These are phyloP conservation scores for Pleurotus pulmonarius DNA, from an alignment of 768 basidiomycete species.

Conservation along the genomic window DNA sequence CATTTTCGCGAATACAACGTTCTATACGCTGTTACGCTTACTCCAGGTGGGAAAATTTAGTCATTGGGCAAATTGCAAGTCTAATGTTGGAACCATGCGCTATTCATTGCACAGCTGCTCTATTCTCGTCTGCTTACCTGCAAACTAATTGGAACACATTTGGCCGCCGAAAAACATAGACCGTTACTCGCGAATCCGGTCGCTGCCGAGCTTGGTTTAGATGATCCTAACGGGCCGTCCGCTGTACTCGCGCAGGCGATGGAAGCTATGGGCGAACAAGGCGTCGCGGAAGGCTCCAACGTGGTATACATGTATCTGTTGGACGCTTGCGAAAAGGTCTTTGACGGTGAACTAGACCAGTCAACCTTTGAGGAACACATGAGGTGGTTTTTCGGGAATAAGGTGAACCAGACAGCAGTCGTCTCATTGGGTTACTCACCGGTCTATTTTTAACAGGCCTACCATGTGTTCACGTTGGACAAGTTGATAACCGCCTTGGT, in stretches of 20 bases:
- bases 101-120: constrained; percentile 54
- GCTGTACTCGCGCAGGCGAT: constrained; percentile 65
- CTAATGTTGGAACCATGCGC: constrained; percentile 11
- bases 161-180: constrained; percentile 64
- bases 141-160: constrained; percentile 73
- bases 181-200: constrained; percentile 73
- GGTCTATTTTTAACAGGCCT: constrained; percentile 58
- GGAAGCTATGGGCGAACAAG: constrained; percentile 52
- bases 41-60: constrained; percentile 60
- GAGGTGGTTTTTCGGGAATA: constrained; percentile 90
- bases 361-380: constrained; percentile 93
- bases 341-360: constrained; percentile 91
- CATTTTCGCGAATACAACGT: constrained; percentile 90
- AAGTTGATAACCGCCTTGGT: constrained; percentile 85
- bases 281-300: constrained; percentile 45
- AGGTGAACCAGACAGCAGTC: constrained; percentile 40
- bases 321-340: constrained; percentile 88
- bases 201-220: constrained; percentile 79
- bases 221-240: constrained; percentile 77
- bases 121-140: constrained; percentile 85
- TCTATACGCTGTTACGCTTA: constrained; percentile 85
- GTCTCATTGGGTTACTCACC: constrained; percentile 15
- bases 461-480: constrained; percentile 90
- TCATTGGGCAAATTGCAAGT: background rate
- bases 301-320: constrained; percentile 87